Conservation (phyloP, 352 stramenopile genomes). For the Globisporangium spinosum region DNA sequence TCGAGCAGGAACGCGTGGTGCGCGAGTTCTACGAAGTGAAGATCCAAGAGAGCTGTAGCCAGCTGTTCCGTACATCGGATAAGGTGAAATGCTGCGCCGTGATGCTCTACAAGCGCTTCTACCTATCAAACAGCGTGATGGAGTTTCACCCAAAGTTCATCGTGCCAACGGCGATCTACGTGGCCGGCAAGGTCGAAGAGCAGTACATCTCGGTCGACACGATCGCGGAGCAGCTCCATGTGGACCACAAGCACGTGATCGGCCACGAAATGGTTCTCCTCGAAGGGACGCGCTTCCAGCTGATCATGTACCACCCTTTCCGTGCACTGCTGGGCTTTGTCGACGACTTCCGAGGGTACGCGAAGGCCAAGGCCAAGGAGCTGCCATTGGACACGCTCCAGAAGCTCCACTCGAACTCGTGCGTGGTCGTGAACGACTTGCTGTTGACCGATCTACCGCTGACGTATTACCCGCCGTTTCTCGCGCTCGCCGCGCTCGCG, state of each 20-base stretch:
- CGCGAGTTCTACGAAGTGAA: slow-evolving; percentile 78
- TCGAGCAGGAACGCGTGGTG: slow-evolving; percentile 62
- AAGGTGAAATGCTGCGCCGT: slow-evolving; percentile 86
- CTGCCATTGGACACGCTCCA: slow-evolving; percentile 62
- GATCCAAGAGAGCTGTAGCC: slow-evolving; percentile 80
- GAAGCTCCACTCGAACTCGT: slow-evolving; percentile 74
- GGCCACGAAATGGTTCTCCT: slow-evolving; percentile 86
- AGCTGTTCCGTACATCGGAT: slow-evolving; percentile 83
- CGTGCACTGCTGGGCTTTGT: slow-evolving; percentile 78
- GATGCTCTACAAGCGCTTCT: slow-evolving; percentile 88
- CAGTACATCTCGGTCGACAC: slow-evolving; percentile 88
- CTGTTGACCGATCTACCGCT: slow-evolving; percentile 73
- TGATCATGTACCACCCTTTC: slow-evolving; percentile 89
- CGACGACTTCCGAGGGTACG: slow-evolving; percentile 74
- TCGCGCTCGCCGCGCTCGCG: slow-evolving; percentile 64
- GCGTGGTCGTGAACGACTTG: slow-evolving; percentile 69
- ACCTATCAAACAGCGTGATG: slow-evolving; percentile 87
- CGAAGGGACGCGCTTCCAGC: slow-evolving; percentile 84
- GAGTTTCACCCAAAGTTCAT: slow-evolving; percentile 88
- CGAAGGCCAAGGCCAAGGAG: slow-evolving; percentile 62
- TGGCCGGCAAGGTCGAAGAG: slow-evolving; percentile 88
- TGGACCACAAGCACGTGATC: slow-evolving; percentile 86
- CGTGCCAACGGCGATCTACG: slow-evolving; percentile 82
- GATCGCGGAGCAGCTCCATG: slow-evolving; percentile 74
- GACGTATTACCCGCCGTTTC: slow-evolving; percentile 55